phyloP scores from a whole-genome alignment of 1,284 basidiomycete genomes.

The Trichosporon inkin region DNA sequence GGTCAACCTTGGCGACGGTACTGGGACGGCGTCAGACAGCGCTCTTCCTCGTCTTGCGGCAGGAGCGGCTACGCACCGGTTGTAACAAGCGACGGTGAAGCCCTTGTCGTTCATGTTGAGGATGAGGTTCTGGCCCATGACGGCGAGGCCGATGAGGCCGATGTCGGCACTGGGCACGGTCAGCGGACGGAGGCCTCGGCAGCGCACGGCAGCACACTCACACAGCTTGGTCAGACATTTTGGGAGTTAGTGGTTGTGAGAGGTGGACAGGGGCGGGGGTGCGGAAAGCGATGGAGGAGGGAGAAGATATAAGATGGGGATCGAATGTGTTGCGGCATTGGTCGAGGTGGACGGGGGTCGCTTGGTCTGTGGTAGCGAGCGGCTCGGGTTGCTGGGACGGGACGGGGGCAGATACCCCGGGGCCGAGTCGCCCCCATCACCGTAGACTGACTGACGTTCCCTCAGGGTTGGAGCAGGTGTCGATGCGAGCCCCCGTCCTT shows the following conservation, averaged over 20 bases:
- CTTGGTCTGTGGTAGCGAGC: too few relatives aligned
- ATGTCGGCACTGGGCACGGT: slow-evolving; percentile 37
- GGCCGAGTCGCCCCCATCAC: not conserved
- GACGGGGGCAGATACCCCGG: slow-evolving; percentile 4
- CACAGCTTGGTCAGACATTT: slow-evolving; percentile 4
- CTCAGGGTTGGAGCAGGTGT: not conserved
- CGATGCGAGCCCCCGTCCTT: not conserved
- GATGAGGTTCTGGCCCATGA: slow-evolving; percentile 97
- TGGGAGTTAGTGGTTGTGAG: not conserved
- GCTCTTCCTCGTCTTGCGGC: too few relatives aligned
- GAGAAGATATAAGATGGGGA: slow-evolving; percentile 1
- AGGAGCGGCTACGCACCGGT: slow-evolving; percentile 61
- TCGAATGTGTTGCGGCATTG: not conserved
- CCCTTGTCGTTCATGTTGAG: slow-evolving; percentile 99
- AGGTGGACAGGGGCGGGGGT: not conserved
- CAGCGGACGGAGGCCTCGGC: slow-evolving; percentile 6
- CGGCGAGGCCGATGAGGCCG: slow-evolving; percentile 70
- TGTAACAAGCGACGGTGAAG: slow-evolving; percentile 93
- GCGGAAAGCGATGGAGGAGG: not conserved
- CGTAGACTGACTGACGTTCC: not conserved
- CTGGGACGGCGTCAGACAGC: slow-evolving; percentile 20
- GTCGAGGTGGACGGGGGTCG: not conserved
- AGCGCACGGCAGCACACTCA: not conserved
- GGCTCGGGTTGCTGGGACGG: not conserved
- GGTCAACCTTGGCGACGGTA: slow-evolving; percentile 92